Percentiles rank a stretch among this genome's conserved stretches.
Evolutionary conservation across 331 rosid genomes (phyloP).

Genomic region (Acacia pycnantha): DNA sequence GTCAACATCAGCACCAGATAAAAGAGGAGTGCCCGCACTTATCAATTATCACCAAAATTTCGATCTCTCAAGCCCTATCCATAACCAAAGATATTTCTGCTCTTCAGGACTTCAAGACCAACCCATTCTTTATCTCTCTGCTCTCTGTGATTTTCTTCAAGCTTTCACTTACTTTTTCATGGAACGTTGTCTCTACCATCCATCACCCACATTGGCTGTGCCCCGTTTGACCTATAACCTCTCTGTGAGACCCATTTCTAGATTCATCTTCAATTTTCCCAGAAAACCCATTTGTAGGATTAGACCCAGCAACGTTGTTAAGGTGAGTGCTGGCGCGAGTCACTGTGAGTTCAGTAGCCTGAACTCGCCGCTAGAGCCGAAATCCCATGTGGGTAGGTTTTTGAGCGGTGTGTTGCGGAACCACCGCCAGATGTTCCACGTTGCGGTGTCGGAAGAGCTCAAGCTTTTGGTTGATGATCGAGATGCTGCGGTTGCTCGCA

Average conservation of each 20-base stretch:
- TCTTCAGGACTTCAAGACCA: background rate
- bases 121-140: background rate
- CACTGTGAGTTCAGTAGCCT: conserved; percentile 72
- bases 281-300: background rate
- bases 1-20: background rate
- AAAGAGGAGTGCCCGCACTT: conserved; percentile 16
- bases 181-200: conserved; percentile 62
- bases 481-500: conserved; percentile 56
- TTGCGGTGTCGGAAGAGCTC: conserved; percentile 70
- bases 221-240: conserved; percentile 11
- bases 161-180: conserved; percentile 40
- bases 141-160: background rate
- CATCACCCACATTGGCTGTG: conserved; percentile 23
- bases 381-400: conserved; percentile 64
- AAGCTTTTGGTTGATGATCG: conserved; percentile 70
- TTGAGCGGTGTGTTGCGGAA: conserved; percentile 74
- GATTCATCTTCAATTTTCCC: background rate
- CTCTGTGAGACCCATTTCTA: conserved; percentile 8
- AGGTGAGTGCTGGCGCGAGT: conserved; percentile 61
- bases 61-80: conserved; percentile 29
- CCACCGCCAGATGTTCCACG: conserved; percentile 73
- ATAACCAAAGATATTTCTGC: conserved; percentile 9
- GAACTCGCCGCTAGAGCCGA: conserved; percentile 77
- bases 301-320: conserved; percentile 38
- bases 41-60: conserved; percentile 29